Conservation (phyloP, 1,139 yeast species). For the Magnusiomyces starmeri region DNA sequence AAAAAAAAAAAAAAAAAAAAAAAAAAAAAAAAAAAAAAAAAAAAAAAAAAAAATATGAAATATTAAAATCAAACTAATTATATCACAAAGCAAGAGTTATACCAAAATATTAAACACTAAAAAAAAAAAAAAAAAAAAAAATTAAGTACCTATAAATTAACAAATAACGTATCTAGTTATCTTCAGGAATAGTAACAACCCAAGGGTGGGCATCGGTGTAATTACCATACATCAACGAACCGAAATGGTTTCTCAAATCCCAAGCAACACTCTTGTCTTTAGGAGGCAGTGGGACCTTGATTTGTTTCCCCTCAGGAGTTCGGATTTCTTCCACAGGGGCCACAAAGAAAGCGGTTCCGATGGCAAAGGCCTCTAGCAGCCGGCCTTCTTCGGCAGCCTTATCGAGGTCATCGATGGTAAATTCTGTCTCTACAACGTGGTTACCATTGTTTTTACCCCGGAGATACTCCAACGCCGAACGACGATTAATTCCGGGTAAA, state of each 20-base stretch:
- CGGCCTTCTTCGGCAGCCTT: slow-evolving; percentile 36
- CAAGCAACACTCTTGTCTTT: slow-evolving; percentile 12
- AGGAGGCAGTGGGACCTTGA: slow-evolving; percentile 31
- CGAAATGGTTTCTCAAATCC: slow-evolving; percentile 8
- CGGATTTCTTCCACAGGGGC: slow-evolving; percentile 37
- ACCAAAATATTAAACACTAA: slow-evolving; percentile 1
- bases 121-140: slow-evolving; percentile 3
- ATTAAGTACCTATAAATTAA: neutral
- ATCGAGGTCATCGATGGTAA: slow-evolving; percentile 36
- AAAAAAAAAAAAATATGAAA: slow-evolving; percentile 4
- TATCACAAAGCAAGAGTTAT: no score
- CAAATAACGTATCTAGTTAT: neutral
- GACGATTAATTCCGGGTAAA: slow-evolving; percentile 41
- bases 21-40: slow-evolving; percentile 1
- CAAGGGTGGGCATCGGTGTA: slow-evolving; percentile 1
- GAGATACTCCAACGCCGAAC: slow-evolving; percentile 38
- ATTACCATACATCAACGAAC: slow-evolving; percentile 5
- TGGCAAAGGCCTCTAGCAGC: slow-evolving; percentile 39
- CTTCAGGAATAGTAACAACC: slow-evolving; percentile 1
- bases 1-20: slow-evolving; percentile 1
- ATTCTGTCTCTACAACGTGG: slow-evolving; percentile 35
- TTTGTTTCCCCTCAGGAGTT: slow-evolving; percentile 33
- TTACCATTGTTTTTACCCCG: slow-evolving; percentile 22
- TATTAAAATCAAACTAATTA: neutral
- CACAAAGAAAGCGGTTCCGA: slow-evolving; percentile 42